A percentile compares a stretch with the other conserved stretches of the same genome.
Evolutionary conservation across 1,284 basidiomycete genomes (phyloP).

Genomic region (Cryptococcus floricola): DNA sequence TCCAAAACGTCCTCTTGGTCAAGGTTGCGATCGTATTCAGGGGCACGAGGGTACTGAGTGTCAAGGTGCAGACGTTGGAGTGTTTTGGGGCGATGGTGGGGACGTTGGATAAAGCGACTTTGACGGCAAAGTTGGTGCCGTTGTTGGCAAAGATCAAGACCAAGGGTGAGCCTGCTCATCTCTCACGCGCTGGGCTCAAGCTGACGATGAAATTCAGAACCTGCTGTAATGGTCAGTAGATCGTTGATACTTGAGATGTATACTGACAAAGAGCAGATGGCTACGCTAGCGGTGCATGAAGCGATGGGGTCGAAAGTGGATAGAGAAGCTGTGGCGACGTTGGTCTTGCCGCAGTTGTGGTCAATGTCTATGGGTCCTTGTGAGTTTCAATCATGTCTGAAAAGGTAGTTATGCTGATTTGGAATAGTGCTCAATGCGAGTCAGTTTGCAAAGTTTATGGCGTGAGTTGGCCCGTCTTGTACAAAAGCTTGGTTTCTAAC

Average conservation of each 20-base stretch:
- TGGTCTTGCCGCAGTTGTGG: constrained; percentile 92
- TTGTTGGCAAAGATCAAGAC: constrained; percentile 91
- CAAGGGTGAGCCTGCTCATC: constrained; percentile 52
- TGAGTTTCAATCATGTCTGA: constrained; percentile 49
- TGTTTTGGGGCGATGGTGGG: constrained; percentile 91
- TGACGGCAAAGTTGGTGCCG: constrained; percentile 94
- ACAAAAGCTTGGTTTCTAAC: background rate
- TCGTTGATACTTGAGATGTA: background rate
- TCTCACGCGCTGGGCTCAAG: background rate
- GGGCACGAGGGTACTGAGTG: constrained; percentile 75
- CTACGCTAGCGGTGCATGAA: constrained; percentile 89
- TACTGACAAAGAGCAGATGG: constrained; percentile 58
- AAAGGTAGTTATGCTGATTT: background rate
- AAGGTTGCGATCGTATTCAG: constrained; percentile 85
- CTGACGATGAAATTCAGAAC: constrained; percentile 55
- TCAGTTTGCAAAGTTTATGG: constrained; percentile 90
- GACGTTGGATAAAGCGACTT: constrained; percentile 82
- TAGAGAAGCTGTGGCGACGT: constrained; percentile 86
- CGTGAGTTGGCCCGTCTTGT: constrained; percentile 51
- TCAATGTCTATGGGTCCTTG: constrained; percentile 93
- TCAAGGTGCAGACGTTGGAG: constrained; percentile 82
- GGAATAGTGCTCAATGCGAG: constrained; percentile 72
- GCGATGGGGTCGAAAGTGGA: constrained; percentile 95
- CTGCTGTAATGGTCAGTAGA: constrained; percentile 71
- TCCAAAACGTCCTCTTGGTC: constrained; percentile 78